Conservation (phyloP, 345 rosid species). For the Citrus trifoliata region DNA sequence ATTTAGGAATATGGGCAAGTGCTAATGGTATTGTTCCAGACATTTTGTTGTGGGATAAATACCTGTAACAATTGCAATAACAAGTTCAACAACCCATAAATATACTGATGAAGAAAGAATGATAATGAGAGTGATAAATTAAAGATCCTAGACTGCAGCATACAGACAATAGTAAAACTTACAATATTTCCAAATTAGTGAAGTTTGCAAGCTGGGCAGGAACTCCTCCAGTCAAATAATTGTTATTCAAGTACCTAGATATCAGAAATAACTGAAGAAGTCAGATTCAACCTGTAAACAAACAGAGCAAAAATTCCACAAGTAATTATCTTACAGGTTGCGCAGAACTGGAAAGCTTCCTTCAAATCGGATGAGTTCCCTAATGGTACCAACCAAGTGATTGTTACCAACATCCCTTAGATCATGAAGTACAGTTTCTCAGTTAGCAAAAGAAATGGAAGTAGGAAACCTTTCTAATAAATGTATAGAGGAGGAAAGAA, state of each 20-base stretch:
- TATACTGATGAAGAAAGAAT: no score
- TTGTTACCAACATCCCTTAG: constrained; percentile 91
- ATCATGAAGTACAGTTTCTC: constrained; percentile 1
- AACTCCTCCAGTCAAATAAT: constrained; percentile 89
- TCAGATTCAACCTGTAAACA: not conserved
- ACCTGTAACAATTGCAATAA: constrained; percentile 40
- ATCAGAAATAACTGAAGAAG: constrained; percentile 1
- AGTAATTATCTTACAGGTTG: constrained; percentile 58
- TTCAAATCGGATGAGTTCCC: constrained; percentile 86
- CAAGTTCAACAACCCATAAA: not conserved
- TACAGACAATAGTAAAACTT: constrained; percentile 27
- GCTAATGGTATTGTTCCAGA: constrained; percentile 72
- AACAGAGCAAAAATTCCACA: constrained; percentile 2
- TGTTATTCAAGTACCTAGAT: constrained; percentile 77
- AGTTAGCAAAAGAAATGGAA: not conserved
- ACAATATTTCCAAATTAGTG: constrained; percentile 88
- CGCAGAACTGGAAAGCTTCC: constrained; percentile 86
- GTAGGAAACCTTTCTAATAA: not conserved
- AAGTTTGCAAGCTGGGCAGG: constrained; percentile 91
- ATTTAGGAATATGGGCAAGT: constrained; percentile 67
- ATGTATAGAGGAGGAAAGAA: not conserved
- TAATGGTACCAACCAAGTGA: constrained; percentile 87
- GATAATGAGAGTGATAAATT: not conserved
- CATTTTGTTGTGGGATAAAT: constrained; percentile 83
- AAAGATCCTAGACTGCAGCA: not conserved